These are phyloP conservation scores for Rhododendron henanense DNA, from an alignment of 148 eudicot species.

Conservation along the genomic window DNA sequence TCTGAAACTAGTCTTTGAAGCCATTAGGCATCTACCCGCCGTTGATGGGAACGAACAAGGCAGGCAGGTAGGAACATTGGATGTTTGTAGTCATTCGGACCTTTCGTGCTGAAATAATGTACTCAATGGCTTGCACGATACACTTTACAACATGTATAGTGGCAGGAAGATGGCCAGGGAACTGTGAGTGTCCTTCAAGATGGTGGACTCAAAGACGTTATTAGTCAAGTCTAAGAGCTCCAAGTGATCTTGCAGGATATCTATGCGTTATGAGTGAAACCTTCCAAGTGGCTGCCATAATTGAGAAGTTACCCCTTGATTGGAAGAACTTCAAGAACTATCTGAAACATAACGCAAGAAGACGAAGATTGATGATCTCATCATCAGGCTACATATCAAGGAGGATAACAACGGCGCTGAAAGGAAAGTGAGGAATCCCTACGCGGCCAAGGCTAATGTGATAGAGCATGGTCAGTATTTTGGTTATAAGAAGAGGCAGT, in stretches of 20 bases:
- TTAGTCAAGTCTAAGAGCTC: not conserved
- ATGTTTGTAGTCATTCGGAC: too few species aligned
- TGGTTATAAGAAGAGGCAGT: not conserved
- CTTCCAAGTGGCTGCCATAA: not conserved
- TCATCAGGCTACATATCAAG: not conserved
- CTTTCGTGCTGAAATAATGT: too few species aligned
- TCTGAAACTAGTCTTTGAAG: too few species aligned
- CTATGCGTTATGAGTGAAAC: not conserved
- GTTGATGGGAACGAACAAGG: too few species aligned
- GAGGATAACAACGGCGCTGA: not conserved
- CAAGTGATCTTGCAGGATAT: not conserved
- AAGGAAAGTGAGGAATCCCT: not conserved
- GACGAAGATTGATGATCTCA: not conserved
- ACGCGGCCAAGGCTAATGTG: too few species aligned
- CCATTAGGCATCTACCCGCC: too few species aligned
- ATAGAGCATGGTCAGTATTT: not conserved
- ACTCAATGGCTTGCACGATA: too few species aligned
- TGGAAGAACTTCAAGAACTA: not conserved
- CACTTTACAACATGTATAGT: too few species aligned
- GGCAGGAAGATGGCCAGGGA: too few species aligned
- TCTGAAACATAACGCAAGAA: not conserved
- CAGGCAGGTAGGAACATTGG: too few species aligned
- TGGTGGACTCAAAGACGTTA: not conserved
- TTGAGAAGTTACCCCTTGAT: not conserved
- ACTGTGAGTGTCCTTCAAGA: not conserved